A percentile compares a stretch with the other conserved stretches of the same genome.
Conservation (phyloP, 208 protist species). For the Acanthamoeba culbertsoni region DNA sequence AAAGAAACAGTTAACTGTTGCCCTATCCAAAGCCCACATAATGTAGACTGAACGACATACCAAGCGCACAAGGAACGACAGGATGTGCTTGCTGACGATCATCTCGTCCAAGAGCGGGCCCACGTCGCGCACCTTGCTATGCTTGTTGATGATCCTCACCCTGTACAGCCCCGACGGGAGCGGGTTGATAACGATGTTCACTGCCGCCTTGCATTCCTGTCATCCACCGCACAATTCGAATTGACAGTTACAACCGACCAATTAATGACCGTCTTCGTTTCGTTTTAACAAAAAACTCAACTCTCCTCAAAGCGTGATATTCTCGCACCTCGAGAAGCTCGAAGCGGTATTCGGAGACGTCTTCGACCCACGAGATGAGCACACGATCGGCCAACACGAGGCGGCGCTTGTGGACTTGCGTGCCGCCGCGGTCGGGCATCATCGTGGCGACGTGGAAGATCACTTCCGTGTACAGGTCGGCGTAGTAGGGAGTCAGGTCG, state of each 20-base stretch:
- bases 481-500: slow-evolving; percentile 32
- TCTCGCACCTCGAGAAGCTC: background rate
- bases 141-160: slow-evolving; percentile 46
- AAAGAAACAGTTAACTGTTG: background rate
- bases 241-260: background rate
- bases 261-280: too few species aligned
- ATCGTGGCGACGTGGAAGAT: slow-evolving; percentile 43
- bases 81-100: slow-evolving; percentile 53
- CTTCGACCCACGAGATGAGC: slow-evolving; percentile 46
- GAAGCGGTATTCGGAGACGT: slow-evolving; percentile 15
- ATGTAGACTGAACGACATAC: background rate
- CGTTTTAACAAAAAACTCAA: background rate
- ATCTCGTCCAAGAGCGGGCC: slow-evolving; percentile 37
- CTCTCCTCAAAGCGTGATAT: background rate
- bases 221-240: too few species aligned
- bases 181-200: slow-evolving; percentile 54
- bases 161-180: slow-evolving; percentile 35
- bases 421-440: slow-evolving; percentile 11
- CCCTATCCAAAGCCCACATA: background rate
- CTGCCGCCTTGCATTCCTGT: slow-evolving; percentile 44
- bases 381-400: background rate
- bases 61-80: slow-evolving; percentile 14
- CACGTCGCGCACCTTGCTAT: slow-evolving; percentile 1
- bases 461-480: slow-evolving; percentile 30
- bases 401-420: slow-evolving; percentile 17